A percentile compares a stretch with the other conserved stretches of the same genome.
phyloP scores from a whole-genome alignment of 441 rosid species.

The Codiaeum variegatum region DNA sequence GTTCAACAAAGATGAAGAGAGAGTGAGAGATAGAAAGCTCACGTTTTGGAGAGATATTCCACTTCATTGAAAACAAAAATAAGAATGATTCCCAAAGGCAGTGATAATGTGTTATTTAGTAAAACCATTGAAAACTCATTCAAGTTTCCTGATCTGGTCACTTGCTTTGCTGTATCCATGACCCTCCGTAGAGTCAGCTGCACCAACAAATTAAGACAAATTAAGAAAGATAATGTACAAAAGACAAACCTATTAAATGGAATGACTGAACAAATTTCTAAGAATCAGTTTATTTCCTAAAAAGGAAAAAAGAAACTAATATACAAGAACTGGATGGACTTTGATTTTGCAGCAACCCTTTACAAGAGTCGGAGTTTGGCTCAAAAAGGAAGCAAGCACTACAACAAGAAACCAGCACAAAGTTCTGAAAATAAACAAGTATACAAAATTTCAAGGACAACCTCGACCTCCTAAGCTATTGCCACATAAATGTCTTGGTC shows the following conservation, averaged over 20 bases:
- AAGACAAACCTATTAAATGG: background rate
- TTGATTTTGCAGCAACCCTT: slow-evolving; percentile 2
- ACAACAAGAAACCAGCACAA: background rate
- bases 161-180: slow-evolving; percentile 97
- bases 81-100: slow-evolving; percentile 83
- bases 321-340: background rate
- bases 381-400: background rate
- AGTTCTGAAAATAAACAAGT: background rate
- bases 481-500: background rate
- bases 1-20: background rate
- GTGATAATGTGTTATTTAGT: slow-evolving; percentile 85
- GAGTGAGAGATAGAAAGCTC: slow-evolving; percentile 28
- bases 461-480: slow-evolving; percentile 2
- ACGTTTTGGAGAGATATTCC: slow-evolving; percentile 77
- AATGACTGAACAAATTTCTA: background rate
- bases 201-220: slow-evolving; percentile 26
- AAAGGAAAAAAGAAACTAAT: background rate
- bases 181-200: slow-evolving; percentile 87
- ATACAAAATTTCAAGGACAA: background rate
- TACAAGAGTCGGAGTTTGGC: background rate
- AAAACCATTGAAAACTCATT: slow-evolving; percentile 96
- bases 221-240: background rate
- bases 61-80: slow-evolving; percentile 74
- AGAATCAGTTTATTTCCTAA: background rate
- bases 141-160: slow-evolving; percentile 82